A percentile compares a stretch with the other conserved stretches of the same genome.
Conservation (phyloP, 2,329 filamentous ascomycete genomes). For the Trichoderma sp. region DNA sequence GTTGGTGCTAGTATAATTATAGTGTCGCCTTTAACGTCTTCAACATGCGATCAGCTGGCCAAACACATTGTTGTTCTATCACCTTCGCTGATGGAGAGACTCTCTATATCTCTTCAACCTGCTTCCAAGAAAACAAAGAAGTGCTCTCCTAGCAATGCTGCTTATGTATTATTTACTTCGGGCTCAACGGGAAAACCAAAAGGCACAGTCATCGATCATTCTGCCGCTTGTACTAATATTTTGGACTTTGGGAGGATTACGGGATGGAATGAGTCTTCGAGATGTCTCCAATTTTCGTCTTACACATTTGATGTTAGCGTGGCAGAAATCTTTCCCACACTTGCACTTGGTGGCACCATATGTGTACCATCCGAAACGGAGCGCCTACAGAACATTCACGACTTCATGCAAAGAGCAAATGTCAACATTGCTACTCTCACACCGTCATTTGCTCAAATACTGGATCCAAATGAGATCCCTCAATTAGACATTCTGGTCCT, state of each 20-base stretch:
- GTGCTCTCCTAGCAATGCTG: constrained; percentile 4
- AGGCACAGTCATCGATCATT: constrained; percentile 41
- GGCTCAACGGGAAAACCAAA: constrained; percentile 31
- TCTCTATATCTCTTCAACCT: not conserved
- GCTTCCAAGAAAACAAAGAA: not conserved
- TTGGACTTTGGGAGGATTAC: constrained; percentile 46
- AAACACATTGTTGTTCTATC: not conserved
- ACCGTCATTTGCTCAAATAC: constrained; percentile 21
- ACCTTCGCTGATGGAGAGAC: not conserved
- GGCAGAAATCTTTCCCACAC: constrained; percentile 24
- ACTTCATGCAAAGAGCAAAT: constrained; percentile 2
- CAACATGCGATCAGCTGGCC: not conserved
- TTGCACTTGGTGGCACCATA: constrained; percentile 25
- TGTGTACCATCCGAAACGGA: constrained; percentile 26
- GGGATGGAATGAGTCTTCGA: constrained; percentile 44
- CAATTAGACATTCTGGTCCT: constrained; percentile 18
- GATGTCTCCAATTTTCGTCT: constrained; percentile 52
- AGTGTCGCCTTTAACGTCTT: not conserved
- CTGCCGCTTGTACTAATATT: constrained; percentile 51
- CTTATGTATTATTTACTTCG: constrained; percentile 31
- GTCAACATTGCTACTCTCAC: constrained; percentile 22
- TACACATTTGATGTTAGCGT: constrained; percentile 52
- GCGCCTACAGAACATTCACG: constrained; percentile 1
- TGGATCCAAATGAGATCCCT: constrained; percentile 19
- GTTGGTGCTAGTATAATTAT: constrained; percentile 15